phyloP scores from a whole-genome alignment of 306 rosid genomes.

The Nissolia schottii region DNA sequence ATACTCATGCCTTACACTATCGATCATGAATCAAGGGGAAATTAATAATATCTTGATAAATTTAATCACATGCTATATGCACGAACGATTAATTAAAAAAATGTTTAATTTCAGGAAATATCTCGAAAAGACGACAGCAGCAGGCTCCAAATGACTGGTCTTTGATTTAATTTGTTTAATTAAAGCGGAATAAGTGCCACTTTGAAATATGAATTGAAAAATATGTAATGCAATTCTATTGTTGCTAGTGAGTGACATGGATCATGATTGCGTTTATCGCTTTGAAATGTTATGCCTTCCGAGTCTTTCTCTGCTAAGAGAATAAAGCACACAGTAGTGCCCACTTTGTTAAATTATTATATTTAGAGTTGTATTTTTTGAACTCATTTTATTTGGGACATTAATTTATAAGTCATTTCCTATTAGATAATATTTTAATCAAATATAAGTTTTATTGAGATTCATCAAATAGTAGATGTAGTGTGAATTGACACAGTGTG shows the following conservation, averaged over 20 bases:
- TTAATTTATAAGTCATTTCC: no score
- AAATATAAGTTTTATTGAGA: no score
- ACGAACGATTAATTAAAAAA: background rate
- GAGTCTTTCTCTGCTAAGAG: no score
- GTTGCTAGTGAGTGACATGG: background rate
- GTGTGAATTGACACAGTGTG: no score
- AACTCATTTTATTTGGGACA: no score
- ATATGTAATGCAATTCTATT: background rate
- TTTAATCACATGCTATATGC: background rate
- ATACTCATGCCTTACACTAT: conserved; percentile 12
- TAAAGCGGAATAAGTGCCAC: background rate
- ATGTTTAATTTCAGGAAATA: background rate
- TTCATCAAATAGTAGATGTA: no score
- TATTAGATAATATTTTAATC: no score
- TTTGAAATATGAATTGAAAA: background rate
- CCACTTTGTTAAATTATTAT: background rate
- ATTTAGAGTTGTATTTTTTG: no score
- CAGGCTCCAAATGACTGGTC: background rate
- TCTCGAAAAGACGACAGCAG: background rate
- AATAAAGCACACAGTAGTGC: background rate
- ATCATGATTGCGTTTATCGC: background rate
- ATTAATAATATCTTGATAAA: background rate
- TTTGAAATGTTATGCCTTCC: background rate
- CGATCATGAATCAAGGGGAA: conserved; percentile 8
- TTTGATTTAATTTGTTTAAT: background rate